Conservation (phyloP, 192 early-diverging fungal genomes). For the Backusella tuberculispora region DNA sequence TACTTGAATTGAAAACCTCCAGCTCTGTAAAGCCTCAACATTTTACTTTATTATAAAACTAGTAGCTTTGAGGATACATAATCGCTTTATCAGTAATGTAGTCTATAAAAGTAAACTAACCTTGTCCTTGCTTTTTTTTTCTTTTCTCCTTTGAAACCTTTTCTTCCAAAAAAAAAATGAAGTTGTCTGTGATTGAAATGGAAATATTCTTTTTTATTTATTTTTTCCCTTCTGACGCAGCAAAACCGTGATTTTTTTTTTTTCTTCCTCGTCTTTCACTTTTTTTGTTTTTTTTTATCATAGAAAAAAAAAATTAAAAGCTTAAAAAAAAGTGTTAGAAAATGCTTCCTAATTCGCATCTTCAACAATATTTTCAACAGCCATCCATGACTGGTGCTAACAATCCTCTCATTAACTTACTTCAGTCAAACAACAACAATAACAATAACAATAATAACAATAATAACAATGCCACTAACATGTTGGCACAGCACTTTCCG, state of each 20-base stretch:
- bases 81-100: too few relatives aligned
- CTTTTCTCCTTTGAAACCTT: too few relatives aligned
- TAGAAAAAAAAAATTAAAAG: neutral
- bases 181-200: too few relatives aligned
- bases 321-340: neutral
- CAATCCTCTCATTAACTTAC: conserved; percentile 29
- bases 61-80: too few relatives aligned
- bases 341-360: conserved; percentile 43
- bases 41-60: too few relatives aligned
- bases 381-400: conserved; percentile 20
- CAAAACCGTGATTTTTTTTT: neutral
- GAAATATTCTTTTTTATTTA: too few relatives aligned
- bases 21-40: too few relatives aligned
- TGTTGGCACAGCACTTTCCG: conserved; percentile 37
- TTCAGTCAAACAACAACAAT: conserved; percentile 27
- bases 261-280: neutral
- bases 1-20: too few relatives aligned
- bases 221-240: too few relatives aligned
- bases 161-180: too few relatives aligned
- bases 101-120: too few relatives aligned
- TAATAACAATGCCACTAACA: neutral
- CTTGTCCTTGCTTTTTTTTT: too few relatives aligned
- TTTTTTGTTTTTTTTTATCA: neutral
- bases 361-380: conserved; percentile 54
- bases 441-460: neutral